A percentile compares a stretch with the other conserved stretches of the same genome.
phyloP scores from a whole-genome alignment of 1,139 yeast species.

The Pichia cactophila region DNA sequence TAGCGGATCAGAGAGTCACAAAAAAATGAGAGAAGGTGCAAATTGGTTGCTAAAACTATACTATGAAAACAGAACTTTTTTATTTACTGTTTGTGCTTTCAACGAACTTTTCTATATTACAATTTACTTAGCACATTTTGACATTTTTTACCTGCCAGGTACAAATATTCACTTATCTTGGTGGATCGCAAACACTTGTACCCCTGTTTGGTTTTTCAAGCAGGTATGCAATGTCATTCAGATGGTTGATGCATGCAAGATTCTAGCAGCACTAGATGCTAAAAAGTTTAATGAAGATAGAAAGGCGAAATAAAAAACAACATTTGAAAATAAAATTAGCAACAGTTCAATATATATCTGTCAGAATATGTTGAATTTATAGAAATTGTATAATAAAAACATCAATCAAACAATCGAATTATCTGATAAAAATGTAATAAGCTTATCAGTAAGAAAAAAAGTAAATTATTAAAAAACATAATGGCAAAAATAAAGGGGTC shows the following conservation, averaged over 20 bases:
- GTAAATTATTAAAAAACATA: not conserved
- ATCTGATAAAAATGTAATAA: no score
- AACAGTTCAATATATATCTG: not conserved
- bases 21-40: conserved; percentile 67
- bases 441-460: not conserved
- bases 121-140: conserved; percentile 65
- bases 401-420: no score
- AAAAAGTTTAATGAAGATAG: conserved; percentile 32
- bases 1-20: conserved; percentile 76
- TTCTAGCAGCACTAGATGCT: conserved; percentile 77
- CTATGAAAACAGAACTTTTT: conserved; percentile 76
- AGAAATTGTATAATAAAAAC: not conserved
- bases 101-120: conserved; percentile 93
- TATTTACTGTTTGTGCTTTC: conserved; percentile 83
- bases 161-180: conserved; percentile 58
- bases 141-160: conserved; percentile 32
- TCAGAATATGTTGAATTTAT: not conserved
- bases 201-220: conserved; percentile 87
- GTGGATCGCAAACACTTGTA: conserved; percentile 51
- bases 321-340: not conserved
- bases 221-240: conserved; percentile 89
- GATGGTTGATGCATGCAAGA: conserved; percentile 74
- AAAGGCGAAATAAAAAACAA: conserved; percentile 3
- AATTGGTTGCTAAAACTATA: conserved; percentile 71
- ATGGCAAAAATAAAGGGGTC: conserved; percentile 22